Base-by-base conservation (phyloP, 192 early-diverging fungal genomes). In the Coemansia asiatica region DNA sequence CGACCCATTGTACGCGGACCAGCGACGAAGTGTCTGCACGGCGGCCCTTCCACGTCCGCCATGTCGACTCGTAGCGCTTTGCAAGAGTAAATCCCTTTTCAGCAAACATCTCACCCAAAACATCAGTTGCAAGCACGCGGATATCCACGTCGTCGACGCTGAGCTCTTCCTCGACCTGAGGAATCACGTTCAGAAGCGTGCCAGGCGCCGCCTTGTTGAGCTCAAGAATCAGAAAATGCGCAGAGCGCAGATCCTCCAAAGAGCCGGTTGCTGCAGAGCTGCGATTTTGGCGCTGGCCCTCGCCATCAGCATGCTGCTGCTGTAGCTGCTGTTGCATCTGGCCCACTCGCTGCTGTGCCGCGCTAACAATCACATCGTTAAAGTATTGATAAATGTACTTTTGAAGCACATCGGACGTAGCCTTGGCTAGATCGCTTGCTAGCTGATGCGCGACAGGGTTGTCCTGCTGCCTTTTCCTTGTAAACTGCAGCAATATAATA, bases 331-430 rank as follows among this genome's bases (percentile, higher is more conserved):
- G 46, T 35, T 67, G 69, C 23, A 49, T 23, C 21, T 75, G 67
- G 10, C 59, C 68, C 9, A 55, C 54, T 27, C 74, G 63, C 60
- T 69, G 68, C 62, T 74, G 76, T 0, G 81, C 82, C 0, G 88
- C 87, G 26, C 84, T 78, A 27, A 93, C 72, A 21, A 98, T 88
- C 3, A 88, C 83, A 48, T 96, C 93, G 25, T 87, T 85, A 83
- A 98, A 96, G 76, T 96, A 92, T 88, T 95, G 92, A 63, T 89
- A 95, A 13, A 97, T 87, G 72, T 95, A 95, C 66, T 90, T 85
- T 73, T 98, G 97, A 29, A 98, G 86, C 2, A 87, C 77, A 31
- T 94, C 94, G 0, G 92, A 79, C 44, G 87, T 84, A 12, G 68
- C 71, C 28, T 84, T 90, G 60, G 91, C 94, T 38, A 97, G 71